Conservation (phyloP, 805 yeast genomes). For the Monosporozyma servazzii region DNA sequence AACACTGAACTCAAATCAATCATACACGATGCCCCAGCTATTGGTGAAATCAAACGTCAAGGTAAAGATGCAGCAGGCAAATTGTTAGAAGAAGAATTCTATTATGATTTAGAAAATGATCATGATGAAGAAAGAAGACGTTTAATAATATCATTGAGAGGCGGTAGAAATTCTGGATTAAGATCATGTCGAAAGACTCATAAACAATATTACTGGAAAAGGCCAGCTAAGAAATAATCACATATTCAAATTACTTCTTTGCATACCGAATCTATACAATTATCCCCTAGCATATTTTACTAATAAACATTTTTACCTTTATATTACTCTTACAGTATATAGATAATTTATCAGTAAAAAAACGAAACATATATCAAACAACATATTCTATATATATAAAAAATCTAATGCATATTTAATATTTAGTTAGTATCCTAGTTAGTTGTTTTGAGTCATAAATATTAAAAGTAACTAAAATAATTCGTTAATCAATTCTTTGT, state of each 20-base stretch:
- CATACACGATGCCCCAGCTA: conserved; percentile 34
- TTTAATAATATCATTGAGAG: conserved; percentile 69
- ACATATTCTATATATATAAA: not conserved
- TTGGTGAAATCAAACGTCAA: conserved; percentile 80
- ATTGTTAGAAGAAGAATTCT: conserved; percentile 86
- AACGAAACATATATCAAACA: not conserved
- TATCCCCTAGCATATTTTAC: not conserved
- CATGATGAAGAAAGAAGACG: conserved; percentile 56
- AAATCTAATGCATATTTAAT: not conserved
- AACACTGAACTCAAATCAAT: conserved; percentile 38
- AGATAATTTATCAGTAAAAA: not conserved
- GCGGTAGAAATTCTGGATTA: conserved; percentile 56
- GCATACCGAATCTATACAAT: not conserved
- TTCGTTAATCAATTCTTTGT: conserved; percentile 24
- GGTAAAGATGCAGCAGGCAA: conserved; percentile 98
- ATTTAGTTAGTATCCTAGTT: not conserved
- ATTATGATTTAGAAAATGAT: conserved; percentile 80
- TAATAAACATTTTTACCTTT: not conserved
- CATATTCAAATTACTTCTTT: not conserved
- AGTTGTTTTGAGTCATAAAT: not conserved
- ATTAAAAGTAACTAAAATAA: conserved; percentile 10
- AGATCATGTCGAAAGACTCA: conserved; percentile 89
- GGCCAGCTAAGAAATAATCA: conserved; percentile 27
- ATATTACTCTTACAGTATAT: not conserved
- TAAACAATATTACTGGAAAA: conserved; percentile 57